A percentile compares a stretch with the other conserved stretches of the same genome.
phyloP scores from a whole-genome alignment of 2,329 filamentous ascomycete genomes.

The Colletotrichum acutatum region DNA sequence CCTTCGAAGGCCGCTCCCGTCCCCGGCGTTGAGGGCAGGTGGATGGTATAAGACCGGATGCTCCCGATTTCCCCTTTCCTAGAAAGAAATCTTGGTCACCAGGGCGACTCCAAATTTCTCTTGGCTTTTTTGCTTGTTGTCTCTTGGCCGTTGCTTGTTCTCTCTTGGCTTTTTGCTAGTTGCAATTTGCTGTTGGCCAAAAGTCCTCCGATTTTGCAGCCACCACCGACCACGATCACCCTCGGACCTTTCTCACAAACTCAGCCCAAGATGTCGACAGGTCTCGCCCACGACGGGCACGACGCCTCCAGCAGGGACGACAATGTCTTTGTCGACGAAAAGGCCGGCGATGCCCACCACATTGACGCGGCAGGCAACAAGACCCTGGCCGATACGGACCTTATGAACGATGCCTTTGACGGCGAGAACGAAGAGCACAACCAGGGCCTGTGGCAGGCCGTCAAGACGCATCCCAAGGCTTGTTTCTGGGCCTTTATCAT shows the following conservation, averaged over 20 bases:
- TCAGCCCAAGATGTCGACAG: constrained; percentile 31
- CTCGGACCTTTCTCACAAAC: neutral
- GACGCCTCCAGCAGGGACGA: neutral
- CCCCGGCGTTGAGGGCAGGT: neutral
- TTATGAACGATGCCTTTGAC: constrained; percentile 53
- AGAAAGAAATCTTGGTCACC: neutral
- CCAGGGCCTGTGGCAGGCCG: constrained; percentile 51
- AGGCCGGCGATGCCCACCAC: constrained; percentile 32
- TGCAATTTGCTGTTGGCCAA: no score
- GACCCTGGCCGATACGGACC: constrained; percentile 47
- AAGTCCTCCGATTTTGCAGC: no score
- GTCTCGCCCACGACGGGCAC: constrained; percentile 20
- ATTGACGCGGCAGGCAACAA: constrained; percentile 47
- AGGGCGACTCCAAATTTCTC: neutral
- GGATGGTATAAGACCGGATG: neutral
- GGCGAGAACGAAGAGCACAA: constrained; percentile 56
- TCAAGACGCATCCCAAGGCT: constrained; percentile 54
- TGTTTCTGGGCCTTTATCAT: constrained; percentile 59
- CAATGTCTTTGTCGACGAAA: constrained; percentile 12
- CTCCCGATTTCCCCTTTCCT: neutral
- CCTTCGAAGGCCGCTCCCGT: neutral
- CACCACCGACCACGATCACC: neutral
- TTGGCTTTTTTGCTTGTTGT: neutral
- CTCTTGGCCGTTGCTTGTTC: neutral
- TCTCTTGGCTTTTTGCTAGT: neutral